phyloP scores from a whole-genome alignment of 116 monocot genomes.

The Phalaenopsis hybrid region DNA sequence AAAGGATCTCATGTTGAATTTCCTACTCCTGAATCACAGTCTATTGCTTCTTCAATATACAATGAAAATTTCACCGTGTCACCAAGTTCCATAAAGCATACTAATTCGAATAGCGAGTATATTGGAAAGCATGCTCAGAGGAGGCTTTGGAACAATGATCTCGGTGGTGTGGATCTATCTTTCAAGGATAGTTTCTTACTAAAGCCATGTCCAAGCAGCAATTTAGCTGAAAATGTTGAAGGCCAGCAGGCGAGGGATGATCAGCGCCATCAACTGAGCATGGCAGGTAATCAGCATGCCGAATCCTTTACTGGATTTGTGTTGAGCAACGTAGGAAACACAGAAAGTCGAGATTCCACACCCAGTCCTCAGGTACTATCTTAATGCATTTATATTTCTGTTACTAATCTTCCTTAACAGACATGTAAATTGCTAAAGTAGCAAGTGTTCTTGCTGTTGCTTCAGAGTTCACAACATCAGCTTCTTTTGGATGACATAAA shows the following conservation, averaged over 20 bases:
- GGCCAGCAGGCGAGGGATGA: constrained; percentile 4
- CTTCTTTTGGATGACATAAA: constrained; percentile 44
- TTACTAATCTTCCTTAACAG: neutral
- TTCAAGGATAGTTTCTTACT: constrained; percentile 65
- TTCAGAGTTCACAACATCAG: constrained; percentile 29
- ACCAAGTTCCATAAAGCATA: constrained; percentile 38
- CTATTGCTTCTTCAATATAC: constrained; percentile 56
- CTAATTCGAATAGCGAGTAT: constrained; percentile 26
- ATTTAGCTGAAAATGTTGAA: constrained; percentile 9
- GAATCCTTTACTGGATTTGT: constrained; percentile 56
- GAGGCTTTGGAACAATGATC: constrained; percentile 55
- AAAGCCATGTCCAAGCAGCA: constrained; percentile 16
- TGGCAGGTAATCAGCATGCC: constrained; percentile 16
- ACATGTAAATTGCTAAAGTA: neutral
- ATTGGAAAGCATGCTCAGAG: constrained; percentile 37
- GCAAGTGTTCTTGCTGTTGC: neutral
- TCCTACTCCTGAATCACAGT: constrained; percentile 66
- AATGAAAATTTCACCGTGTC: constrained; percentile 37
- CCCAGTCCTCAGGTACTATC: constrained; percentile 60
- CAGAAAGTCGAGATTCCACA: constrained; percentile 8
- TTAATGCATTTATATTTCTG: neutral
- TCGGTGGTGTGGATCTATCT: constrained; percentile 57
- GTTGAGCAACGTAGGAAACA: constrained; percentile 13
- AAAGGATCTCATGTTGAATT: constrained; percentile 22
- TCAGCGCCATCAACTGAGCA: constrained; percentile 5